Conservation (phyloP, 2,329 filamentous ascomycete genomes). For the Polytolypa hystricis region DNA sequence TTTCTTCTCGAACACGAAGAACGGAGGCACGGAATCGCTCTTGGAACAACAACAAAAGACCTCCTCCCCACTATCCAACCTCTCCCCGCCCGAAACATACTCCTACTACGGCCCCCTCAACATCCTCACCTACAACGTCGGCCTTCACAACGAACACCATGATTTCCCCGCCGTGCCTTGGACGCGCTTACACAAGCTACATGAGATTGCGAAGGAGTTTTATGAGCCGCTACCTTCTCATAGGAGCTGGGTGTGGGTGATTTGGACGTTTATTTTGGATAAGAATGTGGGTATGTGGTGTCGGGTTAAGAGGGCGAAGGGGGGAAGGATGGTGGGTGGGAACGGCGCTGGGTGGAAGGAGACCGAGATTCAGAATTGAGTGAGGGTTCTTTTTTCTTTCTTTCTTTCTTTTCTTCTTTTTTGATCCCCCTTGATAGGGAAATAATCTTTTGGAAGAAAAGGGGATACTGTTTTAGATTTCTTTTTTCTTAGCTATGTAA, state of each 20-base stretch:
- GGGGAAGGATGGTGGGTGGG: constrained; percentile 49
- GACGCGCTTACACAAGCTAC: constrained; percentile 69
- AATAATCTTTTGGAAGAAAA: too few species aligned
- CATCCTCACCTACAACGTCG: constrained; percentile 90
- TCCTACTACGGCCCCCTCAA: constrained; percentile 94
- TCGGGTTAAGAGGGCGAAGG: constrained; percentile 82
- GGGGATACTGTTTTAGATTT: too few species aligned
- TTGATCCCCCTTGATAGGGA: too few species aligned
- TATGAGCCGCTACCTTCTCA: constrained; percentile 81
- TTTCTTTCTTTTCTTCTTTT: background rate
- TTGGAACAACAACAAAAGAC: constrained; percentile 38
- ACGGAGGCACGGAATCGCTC: constrained; percentile 35
- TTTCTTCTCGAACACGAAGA: constrained; percentile 44
- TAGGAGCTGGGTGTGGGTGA: constrained; percentile 80
- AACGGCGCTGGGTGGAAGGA: constrained; percentile 53
- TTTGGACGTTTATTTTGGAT: constrained; percentile 93
- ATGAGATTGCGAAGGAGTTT: constrained; percentile 77
- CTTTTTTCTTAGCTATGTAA: background rate
- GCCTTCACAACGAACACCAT: constrained; percentile 96
- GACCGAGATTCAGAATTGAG: constrained; percentile 54
- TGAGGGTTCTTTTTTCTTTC: background rate
- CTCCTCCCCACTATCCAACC: constrained; percentile 37
- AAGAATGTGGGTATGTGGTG: constrained; percentile 81
- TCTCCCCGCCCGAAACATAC: constrained; percentile 82
- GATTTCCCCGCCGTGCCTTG: constrained; percentile 96